These are phyloP conservation scores for Cordyceps pruinosa DNA, from an alignment of 2,329 filamentous ascomycete species.

Conservation along the genomic window DNA sequence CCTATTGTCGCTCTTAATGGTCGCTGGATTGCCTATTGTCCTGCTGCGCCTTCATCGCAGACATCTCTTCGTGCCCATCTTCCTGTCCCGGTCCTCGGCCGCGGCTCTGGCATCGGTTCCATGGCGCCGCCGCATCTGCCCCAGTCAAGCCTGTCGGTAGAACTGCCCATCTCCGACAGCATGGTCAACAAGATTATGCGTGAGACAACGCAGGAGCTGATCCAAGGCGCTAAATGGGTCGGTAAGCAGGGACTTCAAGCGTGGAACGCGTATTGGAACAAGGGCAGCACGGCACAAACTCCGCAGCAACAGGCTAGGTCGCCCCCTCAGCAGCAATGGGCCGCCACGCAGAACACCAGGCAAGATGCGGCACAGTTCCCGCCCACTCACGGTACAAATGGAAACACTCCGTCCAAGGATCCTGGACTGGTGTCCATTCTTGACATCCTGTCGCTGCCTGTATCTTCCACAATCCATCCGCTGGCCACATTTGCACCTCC, in stretches of 20 bases:
- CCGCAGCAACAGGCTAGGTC: constrained; percentile 39
- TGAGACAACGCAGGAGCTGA: constrained; percentile 71
- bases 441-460: constrained; percentile 56
- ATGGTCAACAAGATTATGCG: constrained; percentile 71
- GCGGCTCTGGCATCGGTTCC: constrained; percentile 50
- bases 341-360: constrained; percentile 31
- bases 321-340: constrained; percentile 42
- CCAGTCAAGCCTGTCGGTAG: constrained; percentile 57
- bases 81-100: constrained; percentile 46
- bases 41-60: constrained; percentile 63
- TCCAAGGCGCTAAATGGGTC: constrained; percentile 68
- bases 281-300: constrained; percentile 34
- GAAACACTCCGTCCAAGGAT: constrained; percentile 54
- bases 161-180: constrained; percentile 64
- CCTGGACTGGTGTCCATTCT: constrained; percentile 69
- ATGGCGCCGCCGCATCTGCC: constrained; percentile 65
- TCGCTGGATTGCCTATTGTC: constrained; percentile 72
- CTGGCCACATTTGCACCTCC: constrained; percentile 64
- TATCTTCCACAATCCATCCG: constrained; percentile 49
- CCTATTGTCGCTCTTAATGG: constrained; percentile 64
- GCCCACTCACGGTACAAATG: constrained; percentile 62
- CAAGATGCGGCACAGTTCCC: constrained; percentile 55
- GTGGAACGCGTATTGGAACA: constrained; percentile 77
- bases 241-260: constrained; percentile 70
- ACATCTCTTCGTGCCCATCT: constrained; percentile 62